A percentile compares a stretch with the other conserved stretches of the same genome.
Evolutionary conservation across 257 asterid species (phyloP).

Genomic region (Agastache rugosa): DNA sequence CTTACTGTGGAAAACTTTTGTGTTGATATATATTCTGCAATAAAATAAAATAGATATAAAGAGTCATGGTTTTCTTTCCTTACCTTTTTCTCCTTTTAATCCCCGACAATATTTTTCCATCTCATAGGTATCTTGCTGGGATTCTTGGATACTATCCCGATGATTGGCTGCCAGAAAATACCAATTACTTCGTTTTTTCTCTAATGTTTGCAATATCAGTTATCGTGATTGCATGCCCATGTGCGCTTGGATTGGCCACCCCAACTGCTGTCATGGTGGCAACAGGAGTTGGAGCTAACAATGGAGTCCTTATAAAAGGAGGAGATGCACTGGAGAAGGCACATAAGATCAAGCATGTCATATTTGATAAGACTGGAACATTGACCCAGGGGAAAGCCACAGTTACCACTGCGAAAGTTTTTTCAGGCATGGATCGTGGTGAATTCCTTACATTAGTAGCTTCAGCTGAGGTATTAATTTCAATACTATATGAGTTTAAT

Average conservation of each 20-base stretch:
- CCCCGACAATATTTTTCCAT: background rate
- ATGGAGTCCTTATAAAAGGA: constrained; percentile 97
- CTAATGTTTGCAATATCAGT: constrained; percentile 98
- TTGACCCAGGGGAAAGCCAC: constrained; percentile 98
- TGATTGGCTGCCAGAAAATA: constrained; percentile 86
- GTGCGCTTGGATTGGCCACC: constrained; percentile 99
- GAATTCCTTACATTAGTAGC: constrained; percentile 93
- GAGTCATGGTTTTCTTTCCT: background rate
- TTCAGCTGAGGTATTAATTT: constrained; percentile 90
- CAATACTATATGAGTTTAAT: constrained; percentile 14
- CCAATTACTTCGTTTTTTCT: constrained; percentile 86
- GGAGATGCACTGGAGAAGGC: constrained; percentile 99
- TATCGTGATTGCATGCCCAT: constrained; percentile 95
- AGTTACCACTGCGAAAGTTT: constrained; percentile 76
- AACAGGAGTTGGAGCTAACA: constrained; percentile 97
- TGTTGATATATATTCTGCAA: background rate
- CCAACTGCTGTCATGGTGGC: constrained; percentile 99
- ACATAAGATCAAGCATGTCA: constrained; percentile 77
- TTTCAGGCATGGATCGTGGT: constrained; percentile 92
- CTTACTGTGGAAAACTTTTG: constrained; percentile 20
- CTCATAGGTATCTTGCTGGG: constrained; percentile 81
- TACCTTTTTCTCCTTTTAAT: background rate
- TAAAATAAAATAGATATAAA: constrained; percentile 5
- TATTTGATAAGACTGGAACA: constrained; percentile 98
- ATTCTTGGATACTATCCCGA: constrained; percentile 78